phyloP scores from a whole-genome alignment of 805 yeast genomes.

The Kazachstania bromeliacearum region DNA sequence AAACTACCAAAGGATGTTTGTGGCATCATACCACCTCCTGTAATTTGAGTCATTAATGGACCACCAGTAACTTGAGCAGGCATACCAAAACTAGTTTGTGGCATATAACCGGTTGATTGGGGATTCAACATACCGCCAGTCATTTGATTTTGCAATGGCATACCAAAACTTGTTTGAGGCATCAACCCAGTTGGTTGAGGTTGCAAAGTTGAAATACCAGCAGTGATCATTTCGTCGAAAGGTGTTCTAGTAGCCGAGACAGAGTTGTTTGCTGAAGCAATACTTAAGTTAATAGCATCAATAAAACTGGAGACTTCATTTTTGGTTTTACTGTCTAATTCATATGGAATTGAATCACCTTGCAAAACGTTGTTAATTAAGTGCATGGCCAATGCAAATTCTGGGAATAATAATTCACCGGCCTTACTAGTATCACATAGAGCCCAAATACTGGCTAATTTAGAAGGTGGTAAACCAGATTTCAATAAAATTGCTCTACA shows the following conservation, averaged over 20 bases:
- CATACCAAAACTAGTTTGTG: constrained; percentile 30
- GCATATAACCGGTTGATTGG: constrained; percentile 19
- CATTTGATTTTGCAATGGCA: constrained; percentile 9
- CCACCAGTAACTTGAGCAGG: constrained; percentile 19
- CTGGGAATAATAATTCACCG: constrained; percentile 83
- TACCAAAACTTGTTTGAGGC: constrained; percentile 31
- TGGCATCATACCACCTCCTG: constrained; percentile 34
- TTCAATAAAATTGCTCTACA: constrained; percentile 74
- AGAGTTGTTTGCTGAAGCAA: constrained; percentile 42
- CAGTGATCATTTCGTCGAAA: constrained; percentile 30
- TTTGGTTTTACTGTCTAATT: constrained; percentile 59
- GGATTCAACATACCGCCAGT: constrained; percentile 20
- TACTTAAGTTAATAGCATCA: constrained; percentile 73
- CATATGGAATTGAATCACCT: constrained; percentile 70
- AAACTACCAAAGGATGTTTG: constrained; percentile 27
- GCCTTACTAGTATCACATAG: constrained; percentile 81
- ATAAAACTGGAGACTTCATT: constrained; percentile 86
- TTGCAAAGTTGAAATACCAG: constrained; percentile 22
- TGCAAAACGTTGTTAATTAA: constrained; percentile 67
- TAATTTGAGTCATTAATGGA: constrained; percentile 39
- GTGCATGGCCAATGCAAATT: constrained; percentile 86
- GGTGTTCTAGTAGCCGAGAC: constrained; percentile 28
- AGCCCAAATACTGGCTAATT: constrained; percentile 82
- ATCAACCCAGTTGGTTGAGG: constrained; percentile 34
- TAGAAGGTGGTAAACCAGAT: constrained; percentile 66